phyloP scores from a whole-genome alignment of 257 asterid species.

The Verbena officinalis region DNA sequence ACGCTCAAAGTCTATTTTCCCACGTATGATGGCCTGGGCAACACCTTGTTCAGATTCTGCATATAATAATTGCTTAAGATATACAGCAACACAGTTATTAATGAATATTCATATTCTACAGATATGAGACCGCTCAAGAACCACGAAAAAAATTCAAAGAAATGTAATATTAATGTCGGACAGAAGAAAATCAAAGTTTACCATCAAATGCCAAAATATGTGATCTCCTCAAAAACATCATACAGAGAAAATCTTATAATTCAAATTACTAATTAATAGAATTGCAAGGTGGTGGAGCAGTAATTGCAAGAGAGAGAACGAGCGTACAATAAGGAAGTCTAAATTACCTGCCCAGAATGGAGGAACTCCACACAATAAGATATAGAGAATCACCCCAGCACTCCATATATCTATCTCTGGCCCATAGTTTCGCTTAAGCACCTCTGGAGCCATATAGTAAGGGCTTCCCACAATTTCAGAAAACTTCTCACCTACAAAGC shows the following conservation, averaged over 20 bases:
- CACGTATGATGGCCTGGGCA: slow-evolving; percentile 88
- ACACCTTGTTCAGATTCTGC: slow-evolving; percentile 94
- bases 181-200: too few relatives aligned
- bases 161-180: too few relatives aligned
- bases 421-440: slow-evolving; percentile 85
- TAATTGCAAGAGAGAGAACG: slow-evolving; percentile 1
- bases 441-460: slow-evolving; percentile 95
- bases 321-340: background rate
- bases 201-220: background rate
- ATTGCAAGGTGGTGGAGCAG: background rate
- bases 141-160: background rate
- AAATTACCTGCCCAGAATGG: slow-evolving; percentile 93
- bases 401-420: slow-evolving; percentile 97
- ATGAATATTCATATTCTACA: slow-evolving; percentile 12
- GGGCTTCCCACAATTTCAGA: slow-evolving; percentile 99
- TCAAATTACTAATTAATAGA: background rate
- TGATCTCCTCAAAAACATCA: background rate
- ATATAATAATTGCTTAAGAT: slow-evolving; percentile 33
- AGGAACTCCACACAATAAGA: slow-evolving; percentile 88
- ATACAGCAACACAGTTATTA: slow-evolving; percentile 10
- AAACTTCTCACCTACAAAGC: slow-evolving; percentile 76
- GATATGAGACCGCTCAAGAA: slow-evolving; percentile 14
- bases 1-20: slow-evolving; percentile 80
- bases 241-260: background rate
- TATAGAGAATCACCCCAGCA: slow-evolving; percentile 88